A percentile compares a stretch with the other conserved stretches of the same genome.
Evolutionary conservation across 495 filamentous ascomycete species (phyloP).

Genomic region (Podospora anserina): DNA sequence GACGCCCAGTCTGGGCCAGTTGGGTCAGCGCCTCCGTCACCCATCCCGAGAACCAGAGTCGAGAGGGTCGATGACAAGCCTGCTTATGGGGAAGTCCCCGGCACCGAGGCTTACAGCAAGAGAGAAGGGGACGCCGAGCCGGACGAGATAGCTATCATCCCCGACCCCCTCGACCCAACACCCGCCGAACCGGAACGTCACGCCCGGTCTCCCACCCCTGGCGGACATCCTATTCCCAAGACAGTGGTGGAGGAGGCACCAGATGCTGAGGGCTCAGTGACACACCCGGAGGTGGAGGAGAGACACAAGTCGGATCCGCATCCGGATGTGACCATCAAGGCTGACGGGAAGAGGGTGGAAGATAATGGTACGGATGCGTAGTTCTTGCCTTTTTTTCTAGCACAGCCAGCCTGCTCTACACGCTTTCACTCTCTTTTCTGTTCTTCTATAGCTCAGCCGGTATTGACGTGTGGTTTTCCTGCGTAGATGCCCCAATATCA

Average conservation of each 20-base stretch:
- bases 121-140: conserved; percentile 81
- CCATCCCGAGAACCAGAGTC: conserved; percentile 78
- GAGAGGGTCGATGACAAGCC: conserved; percentile 67
- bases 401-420: conserved; percentile 8
- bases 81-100: conserved; percentile 83
- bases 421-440: conserved; percentile 14
- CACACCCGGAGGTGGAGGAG: conserved; percentile 37
- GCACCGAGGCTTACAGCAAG: conserved; percentile 71
- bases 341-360: conserved; percentile 34
- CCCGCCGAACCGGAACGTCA: conserved; percentile 17
- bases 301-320: conserved; percentile 45
- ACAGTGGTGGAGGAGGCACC: conserved; percentile 49
- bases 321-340: conserved; percentile 48
- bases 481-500: conserved; percentile 42
- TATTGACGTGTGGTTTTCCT: conserved; percentile 35
- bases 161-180: conserved; percentile 38
- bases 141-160: conserved; percentile 59
- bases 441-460: conserved; percentile 21
- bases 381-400: conserved; percentile 25
- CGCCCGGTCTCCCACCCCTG: conserved; percentile 36
- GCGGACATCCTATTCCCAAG: conserved; percentile 46
- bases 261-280: conserved; percentile 41
- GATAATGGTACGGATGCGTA: conserved; percentile 41
- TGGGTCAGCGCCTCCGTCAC: conserved; percentile 53
- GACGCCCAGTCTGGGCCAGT: conserved; percentile 73